Base-by-base conservation (phyloP, 2,329 filamentous ascomycete species). In the Cytospora piceae region DNA sequence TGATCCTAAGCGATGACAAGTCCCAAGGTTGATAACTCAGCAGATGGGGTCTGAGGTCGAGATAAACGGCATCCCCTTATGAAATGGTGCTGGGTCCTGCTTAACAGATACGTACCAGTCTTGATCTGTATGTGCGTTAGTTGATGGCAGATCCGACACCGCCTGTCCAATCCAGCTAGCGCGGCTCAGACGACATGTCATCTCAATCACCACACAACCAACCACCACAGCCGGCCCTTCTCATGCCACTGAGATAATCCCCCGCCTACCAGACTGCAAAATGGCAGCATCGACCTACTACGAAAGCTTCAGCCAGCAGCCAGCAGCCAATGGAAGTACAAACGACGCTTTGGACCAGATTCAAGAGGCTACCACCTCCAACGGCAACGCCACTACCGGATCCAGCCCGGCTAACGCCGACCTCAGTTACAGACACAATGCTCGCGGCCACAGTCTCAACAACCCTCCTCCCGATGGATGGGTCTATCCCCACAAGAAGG, bases 401-500 rank as follows among this genome's bases (percentile, higher is more conserved):
- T 29, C 24, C n/a, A 37, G 54, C n/a, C 17, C 51, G 4, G 24
- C 59, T 24, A 6, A 17, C 31, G 57, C 49, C 8, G 61, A 64
- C 61, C 52, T 67, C 42, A 60, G 57, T 34, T 64, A 67, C 61
- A 55, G 32, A 17, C 57, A 31, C 24, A 54, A 49, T 9, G n/a
- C n/a, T 24, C 58, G 58, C 4, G 49, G 42, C n/a, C 29, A 52
- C 56, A 66, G 64, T 37, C 53, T 34, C 51, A 66, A 64, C 46
- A 64, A 67, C 42, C 61, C 65, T 5, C 57, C 57, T 15, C 57
- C 65, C 0, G 49, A 58, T 24, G 65, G 61, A 14, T 64, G 65
- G 65, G 53, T 64, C 37, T 64, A 66, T n/a, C 64, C 64, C 31
- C 64, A 66, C 56, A 64, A 66, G 57, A 66, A 64, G 27, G 64